Evolutionary conservation across 768 basidiomycete genomes (phyloP).

Genomic region (Dioszegia hungarica): DNA sequence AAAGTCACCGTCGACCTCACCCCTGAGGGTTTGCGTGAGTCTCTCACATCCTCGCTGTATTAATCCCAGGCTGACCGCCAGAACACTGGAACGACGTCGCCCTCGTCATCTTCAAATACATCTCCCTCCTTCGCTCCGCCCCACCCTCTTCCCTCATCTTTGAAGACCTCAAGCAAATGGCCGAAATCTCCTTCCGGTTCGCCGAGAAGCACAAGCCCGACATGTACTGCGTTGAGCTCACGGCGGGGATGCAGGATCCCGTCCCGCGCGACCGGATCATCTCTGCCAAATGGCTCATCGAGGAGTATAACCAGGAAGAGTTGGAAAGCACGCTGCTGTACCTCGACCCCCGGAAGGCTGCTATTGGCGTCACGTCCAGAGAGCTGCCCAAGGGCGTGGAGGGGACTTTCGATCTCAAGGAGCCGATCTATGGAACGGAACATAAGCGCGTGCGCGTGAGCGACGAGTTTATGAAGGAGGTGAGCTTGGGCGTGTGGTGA

Average conservation of each 20-base stretch:
- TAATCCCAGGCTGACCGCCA: constrained; percentile 40
- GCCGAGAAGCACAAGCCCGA: constrained; percentile 77
- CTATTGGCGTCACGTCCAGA: constrained; percentile 73
- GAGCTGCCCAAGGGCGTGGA: constrained; percentile 58
- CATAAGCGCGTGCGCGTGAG: constrained; percentile 59
- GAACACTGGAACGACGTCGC: constrained; percentile 71
- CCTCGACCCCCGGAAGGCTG: constrained; percentile 63
- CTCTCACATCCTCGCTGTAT: background rate
- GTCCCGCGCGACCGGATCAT: constrained; percentile 72
- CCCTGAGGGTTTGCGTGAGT: constrained; percentile 75
- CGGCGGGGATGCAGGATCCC: constrained; percentile 73
- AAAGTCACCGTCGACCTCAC: constrained; percentile 78
- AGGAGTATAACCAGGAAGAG: constrained; percentile 64
- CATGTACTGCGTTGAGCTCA: constrained; percentile 68
- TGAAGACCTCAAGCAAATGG: constrained; percentile 67
- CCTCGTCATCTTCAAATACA: constrained; percentile 70
- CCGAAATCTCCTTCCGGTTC: constrained; percentile 74
- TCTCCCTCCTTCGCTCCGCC: constrained; percentile 49
- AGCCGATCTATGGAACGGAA: constrained; percentile 88
- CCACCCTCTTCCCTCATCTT: constrained; percentile 59
- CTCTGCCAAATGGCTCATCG: constrained; percentile 64
- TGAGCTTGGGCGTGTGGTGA: constrained; percentile 27
- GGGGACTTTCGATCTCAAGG: constrained; percentile 56
- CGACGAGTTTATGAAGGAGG: constrained; percentile 59
- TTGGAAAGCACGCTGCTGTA: constrained; percentile 58